Base-by-base conservation (phyloP, 257 asterid genomes). In the Solanum lycopersicoides region DNA sequence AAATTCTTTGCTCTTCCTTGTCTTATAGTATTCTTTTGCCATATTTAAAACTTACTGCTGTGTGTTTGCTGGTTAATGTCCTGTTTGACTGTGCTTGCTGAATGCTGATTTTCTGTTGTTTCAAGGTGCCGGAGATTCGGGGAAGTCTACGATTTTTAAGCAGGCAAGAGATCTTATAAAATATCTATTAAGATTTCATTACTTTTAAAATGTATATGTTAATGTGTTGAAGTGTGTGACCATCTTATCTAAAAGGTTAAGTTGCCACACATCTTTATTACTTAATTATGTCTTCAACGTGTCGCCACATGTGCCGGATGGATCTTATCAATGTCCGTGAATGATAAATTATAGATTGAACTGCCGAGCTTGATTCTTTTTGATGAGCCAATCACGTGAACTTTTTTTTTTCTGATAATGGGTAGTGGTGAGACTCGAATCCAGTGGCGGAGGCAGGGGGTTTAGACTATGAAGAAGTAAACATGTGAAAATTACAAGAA, bases 141-240 rank as follows among this genome's bases (percentile, higher is more conserved):
- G 99, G 88, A 97, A 97, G 94, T 97, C 99, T 87, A 97, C 99
- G 87, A 96, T 97, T 87, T 96, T 97, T 93, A 97, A 97, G 95
- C 99, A 97, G 99, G 99, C 93, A 93, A 91, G 95, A 82, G n/a
- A 56, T 85, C 59, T 34, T 85, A 28, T 37, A n/a, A 83, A 71
- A 65, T 23, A 69, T 79, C 56, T 21, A 53, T 87, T 71, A 21
- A 53, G 74, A 73, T 73, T 84, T 68, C 59, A 85, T 56, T 73
- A 20, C 37, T 72, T 35, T 25, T 41, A 73, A 72, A 72, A 23
- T 86, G 88, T 37, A 34, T 28, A 47, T 82, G 45, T 47, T 80
- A 80, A 30, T 80, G 60, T 42, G 13, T 76, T 76, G 53, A 74
- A 39, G 53, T 39, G 21, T 23, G 32, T 74, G 53, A 37, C 32